Conservation (phyloP, 108 stramenopile genomes). For the Licmophora abbreviata region DNA sequence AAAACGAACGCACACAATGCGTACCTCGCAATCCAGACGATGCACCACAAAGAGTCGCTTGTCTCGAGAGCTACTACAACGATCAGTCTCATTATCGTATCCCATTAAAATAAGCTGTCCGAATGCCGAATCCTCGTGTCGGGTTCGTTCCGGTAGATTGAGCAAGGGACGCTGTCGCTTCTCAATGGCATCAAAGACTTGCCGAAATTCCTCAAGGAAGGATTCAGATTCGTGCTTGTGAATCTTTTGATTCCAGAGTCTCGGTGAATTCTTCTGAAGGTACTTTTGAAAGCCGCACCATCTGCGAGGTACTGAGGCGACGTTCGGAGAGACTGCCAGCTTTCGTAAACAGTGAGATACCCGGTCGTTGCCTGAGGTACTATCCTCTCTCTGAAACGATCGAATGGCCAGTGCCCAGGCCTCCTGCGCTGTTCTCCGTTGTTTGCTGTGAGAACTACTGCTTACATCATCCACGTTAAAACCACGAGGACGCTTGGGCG, state of each 20-base stretch:
- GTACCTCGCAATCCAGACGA: conserved; percentile 74
- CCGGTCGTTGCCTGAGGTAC: not conserved
- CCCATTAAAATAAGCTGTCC: conserved; percentile 51
- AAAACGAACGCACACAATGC: conserved; percentile 4
- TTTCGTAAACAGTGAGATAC: conserved; percentile 9
- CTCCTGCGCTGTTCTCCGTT: conserved; percentile 36
- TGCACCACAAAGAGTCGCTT: conserved; percentile 45
- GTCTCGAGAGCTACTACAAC: not conserved
- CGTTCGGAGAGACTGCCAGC: conserved; percentile 18
- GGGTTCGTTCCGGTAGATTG: conserved; percentile 43
- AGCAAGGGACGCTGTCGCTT: conserved; percentile 25
- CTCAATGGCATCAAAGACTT: conserved; percentile 25
- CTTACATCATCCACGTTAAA: conserved; percentile 1
- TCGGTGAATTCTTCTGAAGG: conserved; percentile 32
- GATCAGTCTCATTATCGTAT: conserved; percentile 17
- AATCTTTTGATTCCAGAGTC: conserved; percentile 7
- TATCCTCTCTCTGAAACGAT: conserved; percentile 8
- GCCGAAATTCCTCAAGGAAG: not conserved
- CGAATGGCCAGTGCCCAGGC: conserved; percentile 54
- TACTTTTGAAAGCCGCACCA: conserved; percentile 32
- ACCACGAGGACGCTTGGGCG: not conserved
- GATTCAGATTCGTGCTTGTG: not conserved
- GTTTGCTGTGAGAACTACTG: conserved; percentile 2
- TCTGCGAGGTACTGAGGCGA: conserved; percentile 49
- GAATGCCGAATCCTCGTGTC: conserved; percentile 49